A percentile compares a stretch with the other conserved stretches of the same genome.
Evolutionary conservation across 2,329 filamentous ascomycete genomes (phyloP).

Genomic region (Apiospora malaysiana): DNA sequence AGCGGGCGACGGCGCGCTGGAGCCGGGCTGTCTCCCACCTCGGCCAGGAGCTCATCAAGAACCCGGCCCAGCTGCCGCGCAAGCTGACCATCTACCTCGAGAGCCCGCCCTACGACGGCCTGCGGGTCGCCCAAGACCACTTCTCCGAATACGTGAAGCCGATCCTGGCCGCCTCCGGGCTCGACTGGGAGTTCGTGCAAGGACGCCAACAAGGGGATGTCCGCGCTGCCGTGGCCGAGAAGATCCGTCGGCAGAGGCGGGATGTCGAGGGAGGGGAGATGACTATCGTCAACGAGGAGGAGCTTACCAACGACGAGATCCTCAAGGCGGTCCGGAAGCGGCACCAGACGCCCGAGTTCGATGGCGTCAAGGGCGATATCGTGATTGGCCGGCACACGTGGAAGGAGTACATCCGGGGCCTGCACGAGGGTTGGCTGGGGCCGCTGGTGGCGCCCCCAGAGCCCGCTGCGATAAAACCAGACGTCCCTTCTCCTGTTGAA

Average conservation of each 20-base stretch:
- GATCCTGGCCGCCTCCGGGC: conserved; percentile 82
- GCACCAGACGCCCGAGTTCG: conserved; percentile 72
- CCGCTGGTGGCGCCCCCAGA: conserved; percentile 70
- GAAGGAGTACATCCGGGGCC: conserved; percentile 94
- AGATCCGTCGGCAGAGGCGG: conserved; percentile 76
- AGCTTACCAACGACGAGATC: conserved; percentile 62
- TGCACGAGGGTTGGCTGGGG: conserved; percentile 97
- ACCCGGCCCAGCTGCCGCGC: conserved; percentile 74
- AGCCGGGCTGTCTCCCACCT: conserved; percentile 83
- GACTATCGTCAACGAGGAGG: conserved; percentile 50
- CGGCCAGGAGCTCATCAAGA: conserved; percentile 73
- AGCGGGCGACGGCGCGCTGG: conserved; percentile 85
- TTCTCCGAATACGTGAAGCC: conserved; percentile 97
- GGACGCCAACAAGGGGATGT: conserved; percentile 93
- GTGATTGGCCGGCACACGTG: conserved; percentile 91
- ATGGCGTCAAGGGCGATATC: conserved; percentile 81
- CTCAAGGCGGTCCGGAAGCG: conserved; percentile 68
- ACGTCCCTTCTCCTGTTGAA: conserved; percentile 28
- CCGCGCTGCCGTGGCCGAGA: conserved; percentile 83
- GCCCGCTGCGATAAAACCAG: conserved; percentile 5
- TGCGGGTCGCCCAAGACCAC: conserved; percentile 87
- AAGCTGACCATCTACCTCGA: conserved; percentile 86
- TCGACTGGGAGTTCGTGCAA: conserved; percentile 97
- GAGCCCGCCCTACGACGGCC: conserved; percentile 83
- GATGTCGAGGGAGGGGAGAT: conserved; percentile 47